Evolutionary conservation across 495 filamentous ascomycete species (phyloP).

Genomic region (Aspergillus taichungensis): DNA sequence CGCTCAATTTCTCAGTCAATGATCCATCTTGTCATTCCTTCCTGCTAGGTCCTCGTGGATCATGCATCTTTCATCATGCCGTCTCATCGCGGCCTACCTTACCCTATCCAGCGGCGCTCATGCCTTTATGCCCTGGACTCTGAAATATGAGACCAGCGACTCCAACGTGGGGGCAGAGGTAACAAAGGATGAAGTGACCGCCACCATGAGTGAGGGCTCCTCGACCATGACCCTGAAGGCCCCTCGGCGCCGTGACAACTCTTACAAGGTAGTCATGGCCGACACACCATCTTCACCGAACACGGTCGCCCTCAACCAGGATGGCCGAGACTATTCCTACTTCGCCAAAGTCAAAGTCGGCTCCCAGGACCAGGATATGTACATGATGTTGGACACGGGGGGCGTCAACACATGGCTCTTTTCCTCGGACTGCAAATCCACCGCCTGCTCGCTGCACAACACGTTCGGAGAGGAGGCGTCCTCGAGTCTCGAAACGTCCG

Average conservation of each 20-base stretch:
- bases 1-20: too few species aligned
- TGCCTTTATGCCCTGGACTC: too few species aligned
- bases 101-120: too few species aligned
- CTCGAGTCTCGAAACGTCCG: constrained; percentile 38
- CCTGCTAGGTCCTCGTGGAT: too few species aligned
- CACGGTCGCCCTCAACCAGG: constrained; percentile 60
- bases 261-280: constrained; percentile 49
- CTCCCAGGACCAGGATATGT: constrained; percentile 51
- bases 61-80: too few species aligned
- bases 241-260: constrained; percentile 30
- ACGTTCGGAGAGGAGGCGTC: constrained; percentile 56
- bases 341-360: constrained; percentile 62
- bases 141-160: too few species aligned
- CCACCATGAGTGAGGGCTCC: too few species aligned
- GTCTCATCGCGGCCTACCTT: too few species aligned
- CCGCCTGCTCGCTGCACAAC: constrained; percentile 55
- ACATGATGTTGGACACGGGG: constrained; percentile 73
- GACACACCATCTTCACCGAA: constrained; percentile 43
- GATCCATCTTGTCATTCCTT: too few species aligned
- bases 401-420: constrained; percentile 75
- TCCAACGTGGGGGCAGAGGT: too few species aligned
- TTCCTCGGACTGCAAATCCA: constrained; percentile 50
- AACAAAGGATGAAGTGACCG: too few species aligned
- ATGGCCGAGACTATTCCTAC: constrained; percentile 71
- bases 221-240: too few species aligned